Percentiles rank a stretch among this genome's conserved stretches.
These are phyloP conservation scores for Dioszegia hungarica DNA, from an alignment of 768 basidiomycete species.

Conservation along the genomic window DNA sequence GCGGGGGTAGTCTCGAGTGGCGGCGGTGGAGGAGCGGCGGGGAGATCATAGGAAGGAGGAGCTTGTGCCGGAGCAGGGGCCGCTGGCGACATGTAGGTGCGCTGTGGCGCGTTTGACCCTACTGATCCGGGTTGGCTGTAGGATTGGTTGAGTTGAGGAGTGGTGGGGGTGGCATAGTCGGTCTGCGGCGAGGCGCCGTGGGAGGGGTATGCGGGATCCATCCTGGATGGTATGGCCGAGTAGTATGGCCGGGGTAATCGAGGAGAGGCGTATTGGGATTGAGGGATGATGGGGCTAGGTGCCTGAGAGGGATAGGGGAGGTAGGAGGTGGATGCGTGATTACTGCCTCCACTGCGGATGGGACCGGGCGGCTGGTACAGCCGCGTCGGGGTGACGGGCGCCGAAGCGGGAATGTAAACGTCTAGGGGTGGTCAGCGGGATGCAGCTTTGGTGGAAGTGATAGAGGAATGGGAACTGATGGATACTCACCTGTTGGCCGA, in stretches of 20 bases:
- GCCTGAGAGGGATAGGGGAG: neutral
- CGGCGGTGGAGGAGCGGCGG: neutral
- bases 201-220: slow-evolving; percentile 1
- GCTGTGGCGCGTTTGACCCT: neutral
- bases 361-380: neutral
- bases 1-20: neutral
- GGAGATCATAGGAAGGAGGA: neutral
- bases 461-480: neutral
- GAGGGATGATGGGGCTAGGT: neutral
- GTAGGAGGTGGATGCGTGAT: neutral
- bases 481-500: neutral
- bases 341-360: too few relatives aligned
- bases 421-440: neutral
- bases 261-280: neutral
- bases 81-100: neutral
- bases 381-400: neutral
- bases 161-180: neutral
- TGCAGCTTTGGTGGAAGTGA: neutral
- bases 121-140: neutral
- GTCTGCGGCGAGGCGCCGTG: slow-evolving; percentile 1
- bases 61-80: neutral
- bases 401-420: too few relatives aligned
- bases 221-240: neutral
- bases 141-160: neutral
- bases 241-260: neutral